These are phyloP conservation scores for Gentiana macrophylla DNA, from an alignment of 257 asterid genomes.

Conservation along the genomic window DNA sequence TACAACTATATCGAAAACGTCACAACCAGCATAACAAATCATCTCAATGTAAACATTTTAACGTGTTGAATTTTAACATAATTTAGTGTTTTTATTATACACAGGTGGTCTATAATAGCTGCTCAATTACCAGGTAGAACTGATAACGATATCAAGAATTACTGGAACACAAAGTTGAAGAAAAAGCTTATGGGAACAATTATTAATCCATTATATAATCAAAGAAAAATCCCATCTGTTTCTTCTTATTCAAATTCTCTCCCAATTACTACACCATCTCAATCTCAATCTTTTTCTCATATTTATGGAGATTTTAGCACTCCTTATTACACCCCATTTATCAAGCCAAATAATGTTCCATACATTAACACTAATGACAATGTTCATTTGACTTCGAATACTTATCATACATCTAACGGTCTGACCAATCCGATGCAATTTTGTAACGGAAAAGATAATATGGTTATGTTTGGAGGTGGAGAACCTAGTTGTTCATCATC, in stretches of 20 bases:
- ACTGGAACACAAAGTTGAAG: conserved; percentile 90
- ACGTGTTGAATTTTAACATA: no score
- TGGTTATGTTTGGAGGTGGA: conserved; percentile 40
- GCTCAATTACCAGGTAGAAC: conserved; percentile 75
- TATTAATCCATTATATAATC: conserved; percentile 14
- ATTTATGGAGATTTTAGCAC: conserved; percentile 24
- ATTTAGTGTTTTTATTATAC: not conserved
- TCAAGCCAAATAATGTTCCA: conserved; percentile 1
- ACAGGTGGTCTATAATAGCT: conserved; percentile 82
- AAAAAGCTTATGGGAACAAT: conserved; percentile 54
- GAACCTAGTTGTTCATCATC: conserved; percentile 59
- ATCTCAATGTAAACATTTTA: no score
- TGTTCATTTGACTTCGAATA: conserved; percentile 10
- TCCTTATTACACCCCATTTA: conserved; percentile 8
- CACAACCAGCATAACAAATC: no score
- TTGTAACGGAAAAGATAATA: conserved; percentile 24
- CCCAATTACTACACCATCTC: conserved; percentile 11
- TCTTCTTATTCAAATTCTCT: conserved; percentile 11
- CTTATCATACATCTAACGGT: conserved; percentile 18
- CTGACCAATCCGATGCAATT: conserved; percentile 24
- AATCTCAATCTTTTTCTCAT: conserved; percentile 15
- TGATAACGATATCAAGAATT: conserved; percentile 77
- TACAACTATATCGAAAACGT: no score
- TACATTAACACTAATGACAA: conserved; percentile 5
- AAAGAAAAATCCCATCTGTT: conserved; percentile 18